Percentiles rank a stretch among this genome's conserved stretches.
These are phyloP conservation scores for Fusarium praegraminearum DNA, from an alignment of 2,329 filamentous ascomycete genomes.

Conservation along the genomic window DNA sequence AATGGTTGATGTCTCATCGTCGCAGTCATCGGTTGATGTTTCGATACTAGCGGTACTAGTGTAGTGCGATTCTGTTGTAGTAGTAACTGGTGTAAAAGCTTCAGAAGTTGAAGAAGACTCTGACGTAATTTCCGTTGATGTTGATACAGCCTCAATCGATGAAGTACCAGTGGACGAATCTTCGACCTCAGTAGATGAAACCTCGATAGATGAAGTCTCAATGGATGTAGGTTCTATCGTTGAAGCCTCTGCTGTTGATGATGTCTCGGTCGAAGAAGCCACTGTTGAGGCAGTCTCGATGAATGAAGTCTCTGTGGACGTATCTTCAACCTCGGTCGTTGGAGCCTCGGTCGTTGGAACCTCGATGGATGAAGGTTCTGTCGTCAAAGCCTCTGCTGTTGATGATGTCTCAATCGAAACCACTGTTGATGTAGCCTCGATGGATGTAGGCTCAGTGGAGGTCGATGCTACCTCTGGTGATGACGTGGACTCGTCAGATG, in stretches of 20 bases:
- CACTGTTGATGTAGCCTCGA: background rate
- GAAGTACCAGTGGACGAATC: no score
- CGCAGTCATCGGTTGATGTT: background rate
- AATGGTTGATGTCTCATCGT: background rate
- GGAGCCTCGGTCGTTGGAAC: background rate
- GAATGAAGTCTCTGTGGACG: background rate
- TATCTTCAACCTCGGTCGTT: accelerated
- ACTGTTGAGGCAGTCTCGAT: background rate
- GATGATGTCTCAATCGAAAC: background rate
- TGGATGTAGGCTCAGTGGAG: background rate
- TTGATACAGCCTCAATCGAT: no score
- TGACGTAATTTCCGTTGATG: background rate
- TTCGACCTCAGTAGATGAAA: background rate
- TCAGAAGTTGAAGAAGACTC: background rate
- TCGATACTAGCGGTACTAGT: background rate
- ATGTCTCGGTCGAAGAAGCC: background rate
- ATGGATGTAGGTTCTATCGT: background rate
- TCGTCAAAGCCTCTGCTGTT: background rate
- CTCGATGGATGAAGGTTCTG: no score
- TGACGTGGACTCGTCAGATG: background rate
- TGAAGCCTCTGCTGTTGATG: background rate
- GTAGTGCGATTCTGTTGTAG: background rate
- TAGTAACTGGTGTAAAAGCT: background rate
- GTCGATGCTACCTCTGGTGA: background rate
- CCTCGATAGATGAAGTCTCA: accelerated